These are phyloP conservation scores for Silene uniflora DNA, from an alignment of 148 eudicot genomes.

Conservation along the genomic window DNA sequence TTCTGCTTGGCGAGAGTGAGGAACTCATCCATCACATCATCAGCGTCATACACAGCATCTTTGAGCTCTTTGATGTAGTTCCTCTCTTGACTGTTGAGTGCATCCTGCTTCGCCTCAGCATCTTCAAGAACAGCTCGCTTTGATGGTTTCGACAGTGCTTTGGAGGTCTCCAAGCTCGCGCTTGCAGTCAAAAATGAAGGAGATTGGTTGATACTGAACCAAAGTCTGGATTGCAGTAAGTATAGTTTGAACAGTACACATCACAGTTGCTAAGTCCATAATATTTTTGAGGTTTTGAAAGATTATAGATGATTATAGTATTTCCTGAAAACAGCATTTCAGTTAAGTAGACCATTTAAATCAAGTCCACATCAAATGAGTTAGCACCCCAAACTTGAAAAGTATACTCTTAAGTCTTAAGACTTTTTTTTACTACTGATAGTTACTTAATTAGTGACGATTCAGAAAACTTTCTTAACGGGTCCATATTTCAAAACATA, in stretches of 20 bases:
- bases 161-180: conserved; percentile 23
- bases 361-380: too few species aligned
- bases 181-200: conserved; percentile 20
- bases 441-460: too few species aligned
- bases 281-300: background rate
- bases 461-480: too few species aligned
- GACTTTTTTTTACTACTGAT: too few species aligned
- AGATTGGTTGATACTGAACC: conserved; percentile 12
- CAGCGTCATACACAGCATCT: conserved; percentile 21
- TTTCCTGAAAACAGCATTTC: too few species aligned
- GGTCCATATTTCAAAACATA: too few species aligned
- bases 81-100: background rate
- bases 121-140: conserved; percentile 21
- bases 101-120: conserved; percentile 16
- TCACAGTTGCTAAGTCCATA: background rate
- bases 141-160: conserved; percentile 18
- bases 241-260: conserved; percentile 13
- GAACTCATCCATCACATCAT: conserved; percentile 29
- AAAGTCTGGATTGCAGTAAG: conserved; percentile 9
- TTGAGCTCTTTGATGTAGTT: conserved; percentile 23
- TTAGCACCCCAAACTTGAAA: too few species aligned
- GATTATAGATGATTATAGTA: too few species aligned
- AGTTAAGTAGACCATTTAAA: too few species aligned
- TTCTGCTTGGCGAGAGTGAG: background rate
- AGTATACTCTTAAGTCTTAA: too few species aligned